phyloP scores from a whole-genome alignment of 805 yeast genomes.

The Millerago galiae region DNA sequence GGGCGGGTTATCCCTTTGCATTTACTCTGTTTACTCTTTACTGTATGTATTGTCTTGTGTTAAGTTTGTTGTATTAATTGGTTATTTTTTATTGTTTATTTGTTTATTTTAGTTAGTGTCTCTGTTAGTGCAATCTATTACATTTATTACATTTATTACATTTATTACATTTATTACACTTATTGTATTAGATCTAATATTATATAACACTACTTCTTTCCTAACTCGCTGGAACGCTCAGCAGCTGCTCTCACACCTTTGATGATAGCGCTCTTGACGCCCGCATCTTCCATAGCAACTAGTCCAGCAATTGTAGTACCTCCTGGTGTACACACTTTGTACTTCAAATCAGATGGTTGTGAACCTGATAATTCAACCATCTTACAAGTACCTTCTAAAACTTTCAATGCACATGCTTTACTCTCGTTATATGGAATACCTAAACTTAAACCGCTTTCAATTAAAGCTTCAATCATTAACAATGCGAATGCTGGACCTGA shows the following conservation, averaged over 20 bases:
- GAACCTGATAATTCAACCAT: slow-evolving; percentile 78
- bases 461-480: slow-evolving; percentile 82
- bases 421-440: slow-evolving; percentile 87
- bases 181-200: no score
- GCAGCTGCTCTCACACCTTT: slow-evolving; percentile 91
- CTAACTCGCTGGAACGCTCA: slow-evolving; percentile 57
- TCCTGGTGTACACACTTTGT: slow-evolving; percentile 92
- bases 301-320: slow-evolving; percentile 97
- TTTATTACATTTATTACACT: no score
- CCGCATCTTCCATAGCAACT: slow-evolving; percentile 85
- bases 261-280: slow-evolving; percentile 81
- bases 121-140: no score
- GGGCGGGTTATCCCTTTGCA: no score
- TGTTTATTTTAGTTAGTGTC: no score
- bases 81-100: no score
- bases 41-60: no score
- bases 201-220: slow-evolving; percentile 33
- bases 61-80: no score
- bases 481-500: slow-evolving; percentile 95
- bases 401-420: slow-evolving; percentile 83
- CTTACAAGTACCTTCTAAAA: slow-evolving; percentile 87
- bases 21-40: no score
- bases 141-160: no score
- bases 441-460: slow-evolving; percentile 92
- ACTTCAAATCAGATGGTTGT: slow-evolving; percentile 85